A percentile compares a stretch with the other conserved stretches of the same genome.
Evolutionary conservation across 805 yeast species (phyloP).

Genomic region (Cyberlindnera suaveolens): DNA sequence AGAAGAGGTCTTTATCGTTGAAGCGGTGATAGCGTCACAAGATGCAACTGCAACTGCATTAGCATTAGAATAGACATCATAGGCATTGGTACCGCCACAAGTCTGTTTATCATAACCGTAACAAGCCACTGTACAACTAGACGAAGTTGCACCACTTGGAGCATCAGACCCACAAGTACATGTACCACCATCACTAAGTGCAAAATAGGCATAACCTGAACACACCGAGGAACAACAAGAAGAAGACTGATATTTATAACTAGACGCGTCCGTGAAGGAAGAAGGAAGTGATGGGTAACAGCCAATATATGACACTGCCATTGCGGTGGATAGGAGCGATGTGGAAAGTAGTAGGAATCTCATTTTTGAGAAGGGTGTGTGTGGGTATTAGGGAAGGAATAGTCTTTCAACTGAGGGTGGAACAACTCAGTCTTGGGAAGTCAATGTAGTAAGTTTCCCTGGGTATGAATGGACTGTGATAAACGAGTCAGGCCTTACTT

Average conservation of each 20-base stretch:
- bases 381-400: neutral
- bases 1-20: conserved; percentile 14
- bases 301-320: conserved; percentile 6
- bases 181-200: conserved; percentile 38
- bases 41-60: conserved; percentile 8
- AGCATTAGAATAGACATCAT: conserved; percentile 37
- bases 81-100: conserved; percentile 58
- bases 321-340: neutral
- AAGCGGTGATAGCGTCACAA: neutral
- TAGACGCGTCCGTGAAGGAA: conserved; percentile 25
- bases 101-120: conserved; percentile 49
- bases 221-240: conserved; percentile 43
- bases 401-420: too few species aligned
- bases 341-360: neutral
- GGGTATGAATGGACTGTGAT: too few species aligned
- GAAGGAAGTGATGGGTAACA: conserved; percentile 19
- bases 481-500: too few species aligned
- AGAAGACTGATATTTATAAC: conserved; percentile 45
- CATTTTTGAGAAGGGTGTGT: neutral
- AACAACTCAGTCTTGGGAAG: too few species aligned
- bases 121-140: conserved; percentile 40
- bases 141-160: conserved; percentile 30
- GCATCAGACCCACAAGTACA: conserved; percentile 55
- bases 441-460: too few species aligned
- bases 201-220: conserved; percentile 33